Evolutionary conservation across 176 grass and related monocot genomes (phyloP).

Genomic region (Puya raimondii): DNA sequence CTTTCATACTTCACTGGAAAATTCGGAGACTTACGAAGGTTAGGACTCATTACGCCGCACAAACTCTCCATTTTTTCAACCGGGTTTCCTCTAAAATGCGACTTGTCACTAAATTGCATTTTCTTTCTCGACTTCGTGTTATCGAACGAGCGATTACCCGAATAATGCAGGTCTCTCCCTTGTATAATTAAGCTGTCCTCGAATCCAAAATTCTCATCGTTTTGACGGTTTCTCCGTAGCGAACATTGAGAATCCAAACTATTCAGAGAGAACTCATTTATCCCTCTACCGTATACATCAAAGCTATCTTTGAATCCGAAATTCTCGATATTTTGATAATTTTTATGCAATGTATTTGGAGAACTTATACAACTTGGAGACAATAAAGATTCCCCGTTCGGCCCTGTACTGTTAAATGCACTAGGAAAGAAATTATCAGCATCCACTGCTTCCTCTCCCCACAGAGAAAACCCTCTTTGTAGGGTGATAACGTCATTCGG

Average conservation of each 20-base stretch:
- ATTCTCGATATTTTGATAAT: not conserved
- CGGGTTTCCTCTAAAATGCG: not conserved
- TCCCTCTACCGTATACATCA: not conserved
- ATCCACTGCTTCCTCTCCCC: not conserved
- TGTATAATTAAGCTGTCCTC: conserved; percentile 2
- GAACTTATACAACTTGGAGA: not conserved
- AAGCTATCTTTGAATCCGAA: not conserved
- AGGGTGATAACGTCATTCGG: not conserved
- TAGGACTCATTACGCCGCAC: conserved; percentile 13
- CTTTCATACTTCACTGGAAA: conserved; percentile 34
- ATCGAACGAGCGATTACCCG: not conserved
- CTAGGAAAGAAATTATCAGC: not conserved
- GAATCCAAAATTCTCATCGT: not conserved
- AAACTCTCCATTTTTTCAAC: conserved; percentile 10
- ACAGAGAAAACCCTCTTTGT: not conserved
- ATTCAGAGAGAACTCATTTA: not conserved
- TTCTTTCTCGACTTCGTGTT: not conserved
- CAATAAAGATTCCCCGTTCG: not conserved
- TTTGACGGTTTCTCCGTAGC: not conserved
- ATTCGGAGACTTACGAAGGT: conserved; percentile 13
- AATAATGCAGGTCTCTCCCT: not conserved
- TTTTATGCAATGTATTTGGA: not conserved
- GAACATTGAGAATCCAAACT: not conserved
- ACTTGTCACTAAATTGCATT: not conserved
- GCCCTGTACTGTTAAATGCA: not conserved